These are phyloP conservation scores for Hypoxylon sp. DNA, from an alignment of 2,329 filamentous ascomycete species.

Conservation along the genomic window DNA sequence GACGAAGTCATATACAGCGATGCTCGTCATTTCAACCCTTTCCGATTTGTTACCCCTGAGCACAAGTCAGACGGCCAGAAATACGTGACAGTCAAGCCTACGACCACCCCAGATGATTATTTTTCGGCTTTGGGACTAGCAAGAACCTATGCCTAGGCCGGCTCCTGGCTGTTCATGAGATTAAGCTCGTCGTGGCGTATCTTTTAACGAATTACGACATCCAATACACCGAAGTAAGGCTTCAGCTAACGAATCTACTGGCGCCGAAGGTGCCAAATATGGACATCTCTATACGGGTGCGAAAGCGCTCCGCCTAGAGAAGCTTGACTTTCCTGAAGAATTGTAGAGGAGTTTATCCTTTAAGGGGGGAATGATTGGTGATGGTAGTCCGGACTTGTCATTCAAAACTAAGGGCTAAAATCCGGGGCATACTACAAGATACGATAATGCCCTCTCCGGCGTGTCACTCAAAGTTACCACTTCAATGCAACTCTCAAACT, in stretches of 20 bases:
- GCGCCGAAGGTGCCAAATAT: conserved; percentile 6
- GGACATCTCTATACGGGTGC: no score
- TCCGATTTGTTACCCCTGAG: neutral
- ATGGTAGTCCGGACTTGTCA: no score
- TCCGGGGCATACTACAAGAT: no score
- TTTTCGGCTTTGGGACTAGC: conserved; percentile 19
- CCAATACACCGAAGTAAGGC: conserved; percentile 3
- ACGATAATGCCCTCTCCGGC: no score
- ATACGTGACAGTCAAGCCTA: neutral
- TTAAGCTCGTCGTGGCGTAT: conserved; percentile 18
- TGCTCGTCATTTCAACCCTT: conserved; percentile 13
- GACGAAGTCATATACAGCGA: conserved; percentile 12
- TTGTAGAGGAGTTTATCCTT: no score
- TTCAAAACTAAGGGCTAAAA: no score
- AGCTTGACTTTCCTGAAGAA: no score
- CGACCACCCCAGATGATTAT: neutral
- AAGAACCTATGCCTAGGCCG: conserved; percentile 23
- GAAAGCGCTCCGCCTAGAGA: no score
- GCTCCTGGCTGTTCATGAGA: conserved; percentile 16
- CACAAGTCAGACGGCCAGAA: neutral
- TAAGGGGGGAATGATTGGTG: no score
- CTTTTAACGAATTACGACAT: conserved; percentile 18
- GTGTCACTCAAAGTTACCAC: no score
- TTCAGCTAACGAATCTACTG: neutral
- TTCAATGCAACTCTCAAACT: no score